These are phyloP conservation scores for Jamesozyma hellenica DNA, from an alignment of 805 yeast genomes.

Conservation along the genomic window DNA sequence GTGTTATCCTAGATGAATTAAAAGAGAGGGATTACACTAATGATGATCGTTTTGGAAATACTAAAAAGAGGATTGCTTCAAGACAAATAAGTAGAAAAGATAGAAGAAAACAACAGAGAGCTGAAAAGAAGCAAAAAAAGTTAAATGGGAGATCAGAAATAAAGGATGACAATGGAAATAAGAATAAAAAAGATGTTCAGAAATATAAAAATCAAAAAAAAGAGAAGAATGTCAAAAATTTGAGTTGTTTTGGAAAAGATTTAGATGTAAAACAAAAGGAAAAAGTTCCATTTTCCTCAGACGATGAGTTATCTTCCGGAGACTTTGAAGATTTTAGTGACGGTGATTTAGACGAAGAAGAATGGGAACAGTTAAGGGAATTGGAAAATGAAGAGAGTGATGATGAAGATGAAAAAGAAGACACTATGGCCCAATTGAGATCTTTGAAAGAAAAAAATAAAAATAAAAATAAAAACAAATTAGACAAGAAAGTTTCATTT, in stretches of 20 bases:
- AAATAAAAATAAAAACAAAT: slow-evolving; percentile 3
- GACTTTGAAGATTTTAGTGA: slow-evolving; percentile 38
- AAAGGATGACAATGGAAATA: background rate
- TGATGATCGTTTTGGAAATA: slow-evolving; percentile 29
- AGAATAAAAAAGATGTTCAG: too few species aligned
- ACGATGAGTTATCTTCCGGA: slow-evolving; percentile 35
- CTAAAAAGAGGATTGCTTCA: slow-evolving; percentile 25
- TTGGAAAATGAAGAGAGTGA: slow-evolving; percentile 17
- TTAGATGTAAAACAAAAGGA: slow-evolving; percentile 13
- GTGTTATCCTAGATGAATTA: slow-evolving; percentile 44
- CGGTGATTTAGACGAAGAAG: slow-evolving; percentile 30
- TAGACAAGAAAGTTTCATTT: background rate
- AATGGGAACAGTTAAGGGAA: slow-evolving; percentile 24
- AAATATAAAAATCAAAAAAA: background rate
- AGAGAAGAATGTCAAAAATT: background rate
- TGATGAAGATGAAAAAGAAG: slow-evolving; percentile 19
- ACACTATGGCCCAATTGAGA: slow-evolving; percentile 36
- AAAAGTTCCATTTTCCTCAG: slow-evolving; percentile 32
- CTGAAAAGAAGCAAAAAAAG: slow-evolving; percentile 26
- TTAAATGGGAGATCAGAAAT: background rate
- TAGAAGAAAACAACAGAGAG: slow-evolving; percentile 33
- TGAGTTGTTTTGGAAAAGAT: background rate
- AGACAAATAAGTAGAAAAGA: slow-evolving; percentile 33
- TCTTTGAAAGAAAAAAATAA: slow-evolving; percentile 29
- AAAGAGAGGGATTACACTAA: slow-evolving; percentile 35